Base-by-base conservation (phyloP, 2,329 filamentous ascomycete species). In the Diplodia intermedia region DNA sequence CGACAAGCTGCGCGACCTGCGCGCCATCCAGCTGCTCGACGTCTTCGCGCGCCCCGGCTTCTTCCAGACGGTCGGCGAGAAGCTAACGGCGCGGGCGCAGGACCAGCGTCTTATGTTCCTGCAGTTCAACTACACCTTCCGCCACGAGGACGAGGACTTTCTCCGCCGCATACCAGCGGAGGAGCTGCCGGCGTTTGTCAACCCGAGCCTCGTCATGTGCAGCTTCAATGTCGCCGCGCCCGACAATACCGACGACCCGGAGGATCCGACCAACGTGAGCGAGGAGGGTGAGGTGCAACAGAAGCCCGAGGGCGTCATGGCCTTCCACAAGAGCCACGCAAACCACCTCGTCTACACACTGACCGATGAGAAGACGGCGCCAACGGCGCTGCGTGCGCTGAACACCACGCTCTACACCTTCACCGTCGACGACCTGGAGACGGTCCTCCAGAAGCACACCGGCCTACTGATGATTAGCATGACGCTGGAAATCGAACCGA, bases 21-120 rank as follows among this genome's bases (percentile, higher is more conserved):
- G 76, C 9, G 82, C 82, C 15, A 55, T 84, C 61, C 82, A 84
- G 72, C 71, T 85, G n/a, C 76, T 85, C 15, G 83, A 85, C 70
- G 79, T 81, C 15, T 84, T 84, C 69, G 78, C 77, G 2, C 75
- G 78, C 49, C 75, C 78, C 5, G 77, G 77, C 14, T 83, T 84
- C 72, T 81, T 82, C 71, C 68, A 72, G 4, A 61, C 69, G 0
- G 67, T 79, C 2, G 75, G 74, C 7, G 66, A 71, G 66, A 73
- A 47, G 69, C 66, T 71, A 4, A 29, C 23, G 11, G 66, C 57
- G 8, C 52, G 70, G 11, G 29, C 20, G 4, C 52, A 68, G 9
- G 68, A 76, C 2, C 69, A 74, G 6, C 76, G 75, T 0, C 68
- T 84, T 49, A 80, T 80, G 73, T 81, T 84, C 67, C 70, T 84